Evolutionary conservation across 2,329 filamentous ascomycete species (phyloP).

Genomic region (Botryotinia globosa): DNA sequence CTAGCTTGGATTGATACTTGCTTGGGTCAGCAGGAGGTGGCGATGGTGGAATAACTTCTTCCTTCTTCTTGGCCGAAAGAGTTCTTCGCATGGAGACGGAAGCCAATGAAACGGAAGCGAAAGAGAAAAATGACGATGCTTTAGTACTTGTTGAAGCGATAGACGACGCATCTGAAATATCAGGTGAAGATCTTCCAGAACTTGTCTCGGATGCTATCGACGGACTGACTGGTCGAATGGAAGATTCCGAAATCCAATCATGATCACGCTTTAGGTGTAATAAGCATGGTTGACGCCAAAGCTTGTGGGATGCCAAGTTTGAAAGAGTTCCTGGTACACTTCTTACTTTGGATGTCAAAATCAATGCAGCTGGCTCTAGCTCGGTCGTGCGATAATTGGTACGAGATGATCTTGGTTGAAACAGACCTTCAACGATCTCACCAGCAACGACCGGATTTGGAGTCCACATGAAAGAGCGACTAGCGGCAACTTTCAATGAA

Average conservation of each 20-base stretch:
- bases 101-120: neutral
- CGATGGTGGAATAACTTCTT: constrained; percentile 7
- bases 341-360: constrained; percentile 31
- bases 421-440: constrained; percentile 27
- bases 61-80: constrained; percentile 25
- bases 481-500: neutral
- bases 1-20: constrained; percentile 26
- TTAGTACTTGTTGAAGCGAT: constrained; percentile 37
- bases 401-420: constrained; percentile 20
- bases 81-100: constrained; percentile 21
- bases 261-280: constrained; percentile 24
- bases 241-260: constrained; percentile 39
- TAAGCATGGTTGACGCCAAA: constrained; percentile 31
- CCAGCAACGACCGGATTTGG: neutral
- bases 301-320: constrained; percentile 29
- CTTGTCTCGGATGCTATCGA: constrained; percentile 34
- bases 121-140: constrained; percentile 34
- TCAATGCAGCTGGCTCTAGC: constrained; percentile 31
- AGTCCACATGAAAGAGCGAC: constrained; percentile 25
- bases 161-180: constrained; percentile 35
- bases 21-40: constrained; percentile 24
- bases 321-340: constrained; percentile 17
- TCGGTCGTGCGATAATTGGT: constrained; percentile 27
- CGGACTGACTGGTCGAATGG: constrained; percentile 35
- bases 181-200: constrained; percentile 35